Conservation (phyloP, 2,329 filamentous ascomycete species). For the Stachybotrys chartarum region DNA sequence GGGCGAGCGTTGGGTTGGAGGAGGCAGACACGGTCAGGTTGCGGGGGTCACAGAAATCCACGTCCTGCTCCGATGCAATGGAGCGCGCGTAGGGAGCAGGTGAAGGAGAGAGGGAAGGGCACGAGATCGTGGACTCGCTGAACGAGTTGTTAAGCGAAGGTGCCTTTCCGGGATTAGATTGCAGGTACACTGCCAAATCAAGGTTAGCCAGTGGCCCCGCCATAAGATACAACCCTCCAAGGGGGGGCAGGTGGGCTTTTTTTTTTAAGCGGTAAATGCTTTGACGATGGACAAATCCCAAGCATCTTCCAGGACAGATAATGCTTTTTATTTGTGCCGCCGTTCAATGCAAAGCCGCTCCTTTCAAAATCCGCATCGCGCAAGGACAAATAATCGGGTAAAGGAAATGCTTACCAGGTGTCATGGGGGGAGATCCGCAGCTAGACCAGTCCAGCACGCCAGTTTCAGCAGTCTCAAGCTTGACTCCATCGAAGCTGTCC, state of each 20-base stretch:
- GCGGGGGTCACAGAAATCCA: slow-evolving; percentile 86
- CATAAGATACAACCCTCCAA: neutral
- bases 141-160: slow-evolving; percentile 56
- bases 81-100: slow-evolving; percentile 72
- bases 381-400: no score
- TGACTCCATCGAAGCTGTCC: slow-evolving; percentile 56
- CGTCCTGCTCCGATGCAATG: slow-evolving; percentile 60
- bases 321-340: no score
- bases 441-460: slow-evolving; percentile 72
- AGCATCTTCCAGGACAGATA: no score
- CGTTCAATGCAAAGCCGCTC: no score
- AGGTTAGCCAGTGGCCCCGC: slow-evolving; percentile 28
- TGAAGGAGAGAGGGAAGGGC: slow-evolving; percentile 80
- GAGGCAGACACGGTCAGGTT: slow-evolving; percentile 68
- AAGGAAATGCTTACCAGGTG: slow-evolving; percentile 64
- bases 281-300: no score
- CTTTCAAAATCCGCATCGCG: no score
- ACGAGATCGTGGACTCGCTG: slow-evolving; percentile 68
- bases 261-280: neutral
- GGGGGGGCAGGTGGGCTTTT: neutral
- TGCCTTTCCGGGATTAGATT: slow-evolving; percentile 38
- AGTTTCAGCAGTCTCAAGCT: slow-evolving; percentile 69
- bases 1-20: slow-evolving; percentile 39
- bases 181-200: slow-evolving; percentile 38
- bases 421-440: slow-evolving; percentile 77